Evolutionary conservation across 2,329 filamentous ascomycete genomes (phyloP), one percentile per base, ranked within the genome.

Genomic region (Talaromyces sp.): DNA sequence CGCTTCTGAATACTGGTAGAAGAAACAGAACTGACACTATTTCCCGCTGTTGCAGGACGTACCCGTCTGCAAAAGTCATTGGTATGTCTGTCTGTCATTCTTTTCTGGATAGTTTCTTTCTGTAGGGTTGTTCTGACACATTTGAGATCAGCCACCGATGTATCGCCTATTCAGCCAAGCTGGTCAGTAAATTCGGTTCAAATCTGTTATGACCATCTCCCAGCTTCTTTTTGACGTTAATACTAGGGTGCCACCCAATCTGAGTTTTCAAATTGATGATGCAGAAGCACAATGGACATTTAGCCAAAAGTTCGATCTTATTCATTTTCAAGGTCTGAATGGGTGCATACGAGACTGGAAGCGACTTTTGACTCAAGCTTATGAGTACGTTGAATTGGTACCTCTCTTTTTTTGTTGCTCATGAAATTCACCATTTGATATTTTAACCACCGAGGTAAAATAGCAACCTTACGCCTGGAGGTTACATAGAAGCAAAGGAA

Each of bases 391-490:
- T n/a, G n/a, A n/a, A n/a, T n/a, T n/a, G n/a, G n/a, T n/a, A n/a
- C n/a, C n/a, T n/a, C n/a, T n/a, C n/a, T n/a, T n/a, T n/a, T n/a
- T 28, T 4, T 28, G 25, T 28, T 28, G 25, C 7, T 28, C 7
- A 28, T 28, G 25, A 28, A n/a, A n/a, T n/a, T n/a, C n/a, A n/a
- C n/a, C 25, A 28, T 28, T 28, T 28, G 25, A 28, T 28, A n/a
- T 28, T 4, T 28, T 28, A 28, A 28, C n/a, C 25, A 28, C 25
- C 21, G 59, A 64, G 40, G 57, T 56, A 11, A 62, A 58, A 51
- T 19, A 57, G 33, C 59, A 28, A 75, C 66, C 72, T 81, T 21
- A 73, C 72, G 54, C 78, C 77, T 1, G 78, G 78, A 7, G 78
- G 78, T 37, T 81, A 73, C 63, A 63, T 80, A 22, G 79, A 81